Evolutionary conservation across 768 basidiomycete species (phyloP).

Genomic region (Crepidotus variabilis): DNA sequence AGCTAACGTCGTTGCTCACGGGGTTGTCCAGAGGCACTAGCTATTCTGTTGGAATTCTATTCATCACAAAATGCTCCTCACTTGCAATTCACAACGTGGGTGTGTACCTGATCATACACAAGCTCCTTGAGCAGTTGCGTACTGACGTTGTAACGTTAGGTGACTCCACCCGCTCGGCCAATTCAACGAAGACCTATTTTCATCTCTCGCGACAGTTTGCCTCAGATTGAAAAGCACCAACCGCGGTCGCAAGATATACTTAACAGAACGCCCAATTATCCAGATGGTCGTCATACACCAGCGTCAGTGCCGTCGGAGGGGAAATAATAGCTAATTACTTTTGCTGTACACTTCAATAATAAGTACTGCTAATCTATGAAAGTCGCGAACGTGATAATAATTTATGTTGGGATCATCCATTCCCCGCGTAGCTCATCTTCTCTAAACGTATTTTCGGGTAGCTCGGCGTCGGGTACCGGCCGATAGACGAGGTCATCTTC

Average conservation of each 20-base stretch:
- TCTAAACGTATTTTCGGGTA: constrained; percentile 4
- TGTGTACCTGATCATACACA: constrained; percentile 28
- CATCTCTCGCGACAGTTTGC: constrained; percentile 22
- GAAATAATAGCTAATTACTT: constrained; percentile 9
- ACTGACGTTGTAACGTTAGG: constrained; percentile 26
- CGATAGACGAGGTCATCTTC: constrained; percentile 16
- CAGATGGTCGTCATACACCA: constrained; percentile 56
- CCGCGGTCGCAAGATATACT: constrained; percentile 22
- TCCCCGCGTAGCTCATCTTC: constrained; percentile 13
- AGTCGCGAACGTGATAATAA: not conserved
- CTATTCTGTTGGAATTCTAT: constrained; percentile 73
- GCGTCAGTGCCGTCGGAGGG: constrained; percentile 19
- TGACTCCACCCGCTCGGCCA: constrained; percentile 39
- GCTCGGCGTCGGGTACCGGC: constrained; percentile 6
- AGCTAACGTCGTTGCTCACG: constrained; percentile 5
- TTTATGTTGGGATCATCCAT: constrained; percentile 18
- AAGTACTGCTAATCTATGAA: not conserved
- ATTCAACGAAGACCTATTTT: constrained; percentile 35
- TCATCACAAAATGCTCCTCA: constrained; percentile 57
- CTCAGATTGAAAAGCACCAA: constrained; percentile 16
- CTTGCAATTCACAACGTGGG: constrained; percentile 44
- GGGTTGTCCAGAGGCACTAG: constrained; percentile 48
- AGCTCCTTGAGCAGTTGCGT: constrained; percentile 1
- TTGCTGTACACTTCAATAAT: constrained; percentile 5
- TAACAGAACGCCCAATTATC: constrained; percentile 55